These are phyloP conservation scores for Glebionis coronaria DNA, from an alignment of 129 eudicot species.

Conservation along the genomic window DNA sequence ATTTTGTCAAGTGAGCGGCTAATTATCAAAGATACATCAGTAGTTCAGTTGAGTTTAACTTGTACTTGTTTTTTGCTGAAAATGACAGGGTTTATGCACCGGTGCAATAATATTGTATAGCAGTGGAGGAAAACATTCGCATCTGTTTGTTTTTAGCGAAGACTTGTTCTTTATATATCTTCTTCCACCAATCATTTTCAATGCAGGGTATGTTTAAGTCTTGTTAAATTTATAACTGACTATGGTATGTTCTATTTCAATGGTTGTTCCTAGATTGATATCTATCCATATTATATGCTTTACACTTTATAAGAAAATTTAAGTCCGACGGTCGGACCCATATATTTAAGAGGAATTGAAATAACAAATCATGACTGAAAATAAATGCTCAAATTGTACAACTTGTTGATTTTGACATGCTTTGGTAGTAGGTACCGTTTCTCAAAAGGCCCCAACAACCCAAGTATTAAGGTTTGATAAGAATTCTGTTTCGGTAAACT, in stretches of 20 bases:
- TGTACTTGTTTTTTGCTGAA: constrained; percentile 9
- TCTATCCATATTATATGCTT: not conserved
- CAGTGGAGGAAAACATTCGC: constrained; percentile 68
- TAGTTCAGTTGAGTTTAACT: not conserved
- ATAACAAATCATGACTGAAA: not conserved
- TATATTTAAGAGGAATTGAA: not conserved
- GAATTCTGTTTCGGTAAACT: not conserved
- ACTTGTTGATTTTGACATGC: too few relatives aligned
- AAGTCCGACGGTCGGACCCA: not conserved
- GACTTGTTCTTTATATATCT: constrained; percentile 87
- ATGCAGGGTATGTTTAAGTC: constrained; percentile 68
- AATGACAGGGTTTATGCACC: constrained; percentile 67
- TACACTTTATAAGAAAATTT: not conserved
- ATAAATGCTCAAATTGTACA: too few relatives aligned
- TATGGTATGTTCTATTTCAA: constrained; percentile 13
- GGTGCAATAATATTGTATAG: constrained; percentile 60
- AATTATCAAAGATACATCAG: not conserved
- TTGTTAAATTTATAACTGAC: constrained; percentile 6
- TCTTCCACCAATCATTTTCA: constrained; percentile 89
- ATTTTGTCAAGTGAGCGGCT: not conserved
- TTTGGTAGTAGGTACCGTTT: not conserved
- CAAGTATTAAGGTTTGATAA: not conserved
- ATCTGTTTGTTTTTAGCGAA: constrained; percentile 74
- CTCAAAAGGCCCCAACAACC: not conserved
- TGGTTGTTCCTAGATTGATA: constrained; percentile 6